A percentile compares a stretch with the other conserved stretches of the same genome.
Evolutionary conservation across 2,329 filamentous ascomycete genomes (phyloP).

Genomic region (Penicillium nordicum): DNA sequence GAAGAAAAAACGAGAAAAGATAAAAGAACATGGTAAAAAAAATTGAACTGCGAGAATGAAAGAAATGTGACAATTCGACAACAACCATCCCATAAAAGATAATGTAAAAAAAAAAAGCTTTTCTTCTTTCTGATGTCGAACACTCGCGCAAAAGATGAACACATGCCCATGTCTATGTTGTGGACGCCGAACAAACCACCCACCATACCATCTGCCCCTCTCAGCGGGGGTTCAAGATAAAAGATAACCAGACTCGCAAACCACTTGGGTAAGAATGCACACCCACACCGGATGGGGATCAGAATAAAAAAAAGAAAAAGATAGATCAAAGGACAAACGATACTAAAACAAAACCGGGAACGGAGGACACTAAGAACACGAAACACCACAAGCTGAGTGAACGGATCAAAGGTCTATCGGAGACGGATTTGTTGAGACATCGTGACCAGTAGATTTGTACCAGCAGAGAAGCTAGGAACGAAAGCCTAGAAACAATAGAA

Average conservation of each 20-base stretch:
- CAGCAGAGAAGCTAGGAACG: conserved; percentile 2
- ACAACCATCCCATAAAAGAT: conserved; percentile 9
- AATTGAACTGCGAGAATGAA: conserved; percentile 10
- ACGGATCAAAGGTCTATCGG: conserved; percentile 5
- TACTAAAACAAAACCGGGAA: conserved; percentile 15
- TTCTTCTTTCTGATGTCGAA: conserved; percentile 28
- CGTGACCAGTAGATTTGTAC: conserved; percentile 2
- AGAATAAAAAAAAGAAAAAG: conserved; percentile 3
- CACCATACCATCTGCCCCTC: conserved; percentile 34
- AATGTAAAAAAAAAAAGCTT: conserved; percentile 18
- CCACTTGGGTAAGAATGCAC: conserved; percentile 20
- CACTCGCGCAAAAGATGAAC: conserved; percentile 25
- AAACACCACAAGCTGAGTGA: conserved; percentile 10
- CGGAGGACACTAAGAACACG: conserved; percentile 11
- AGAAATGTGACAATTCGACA: conserved; percentile 11
- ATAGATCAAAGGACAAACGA: conserved; percentile 18
- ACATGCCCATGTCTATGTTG: conserved; percentile 43
- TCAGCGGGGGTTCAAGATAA: conserved; percentile 30
- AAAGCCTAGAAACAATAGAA: background rate
- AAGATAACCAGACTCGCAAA: conserved; percentile 32
- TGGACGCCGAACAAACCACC: conserved; percentile 42
- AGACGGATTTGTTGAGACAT: conserved; percentile 2
- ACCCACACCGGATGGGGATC: conserved; percentile 26
- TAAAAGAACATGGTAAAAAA: conserved; percentile 2
- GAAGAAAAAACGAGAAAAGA: background rate